Conservation (phyloP, 1,284 basidiomycete genomes). For the Leccinum fuscescens region DNA sequence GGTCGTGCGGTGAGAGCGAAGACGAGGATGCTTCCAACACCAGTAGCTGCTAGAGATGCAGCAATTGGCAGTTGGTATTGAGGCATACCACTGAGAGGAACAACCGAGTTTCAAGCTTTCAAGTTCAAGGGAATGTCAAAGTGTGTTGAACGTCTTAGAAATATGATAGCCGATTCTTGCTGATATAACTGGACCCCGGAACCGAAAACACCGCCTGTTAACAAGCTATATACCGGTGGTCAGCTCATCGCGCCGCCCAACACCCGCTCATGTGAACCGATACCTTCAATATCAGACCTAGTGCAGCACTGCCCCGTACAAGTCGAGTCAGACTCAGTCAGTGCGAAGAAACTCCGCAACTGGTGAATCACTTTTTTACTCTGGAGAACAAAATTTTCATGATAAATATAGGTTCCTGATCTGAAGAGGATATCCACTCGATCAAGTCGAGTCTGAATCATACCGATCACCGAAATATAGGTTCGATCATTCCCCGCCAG, state of each 20-base stretch:
- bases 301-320: background rate
- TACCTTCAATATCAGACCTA: background rate
- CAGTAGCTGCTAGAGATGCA: slow-evolving; percentile 44
- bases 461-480: background rate
- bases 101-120: background rate
- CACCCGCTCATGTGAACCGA: background rate
- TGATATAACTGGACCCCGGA: slow-evolving; percentile 21
- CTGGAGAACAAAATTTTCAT: background rate
- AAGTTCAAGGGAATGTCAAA: background rate
- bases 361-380: background rate
- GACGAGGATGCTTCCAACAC: slow-evolving; percentile 45
- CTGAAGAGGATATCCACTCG: background rate
- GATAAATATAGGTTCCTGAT: background rate
- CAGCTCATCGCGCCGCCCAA: background rate
- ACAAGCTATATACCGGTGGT: background rate
- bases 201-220: slow-evolving; percentile 11
- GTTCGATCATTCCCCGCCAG: background rate
- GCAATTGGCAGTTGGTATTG: slow-evolving; percentile 60
- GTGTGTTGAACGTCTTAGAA: background rate
- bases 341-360: background rate
- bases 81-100: slow-evolving; percentile 38
- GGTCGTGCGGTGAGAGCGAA: slow-evolving; percentile 39
- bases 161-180: background rate
- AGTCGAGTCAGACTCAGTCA: background rate
- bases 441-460: background rate